Evolutionary conservation across 441 rosid genomes (phyloP).

Genomic region (Euphorbia schlechtendalii): DNA sequence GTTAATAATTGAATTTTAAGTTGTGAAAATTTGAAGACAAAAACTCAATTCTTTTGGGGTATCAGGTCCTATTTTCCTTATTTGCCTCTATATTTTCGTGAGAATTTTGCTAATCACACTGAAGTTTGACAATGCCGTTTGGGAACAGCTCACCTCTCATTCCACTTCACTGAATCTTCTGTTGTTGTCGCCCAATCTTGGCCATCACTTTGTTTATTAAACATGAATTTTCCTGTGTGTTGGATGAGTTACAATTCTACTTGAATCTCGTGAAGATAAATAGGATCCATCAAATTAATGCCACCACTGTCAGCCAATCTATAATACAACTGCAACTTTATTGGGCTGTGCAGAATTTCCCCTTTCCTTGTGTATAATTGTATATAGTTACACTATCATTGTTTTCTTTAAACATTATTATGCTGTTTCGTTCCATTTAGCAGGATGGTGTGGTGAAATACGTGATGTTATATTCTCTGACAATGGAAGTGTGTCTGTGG

Average conservation of each 20-base stretch:
- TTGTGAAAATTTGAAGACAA: neutral
- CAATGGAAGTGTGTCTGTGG: conserved; percentile 81
- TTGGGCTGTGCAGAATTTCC: neutral
- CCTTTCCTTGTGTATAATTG: neutral
- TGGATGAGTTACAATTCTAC: no score
- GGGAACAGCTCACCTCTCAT: neutral
- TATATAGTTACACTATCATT: neutral
- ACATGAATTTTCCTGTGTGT: no score
- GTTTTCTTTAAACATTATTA: neutral
- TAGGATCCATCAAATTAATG: neutral
- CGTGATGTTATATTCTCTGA: conserved; percentile 90
- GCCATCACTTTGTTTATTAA: neutral
- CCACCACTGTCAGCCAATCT: neutral
- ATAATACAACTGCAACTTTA: neutral
- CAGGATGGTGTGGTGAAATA: conserved; percentile 99
- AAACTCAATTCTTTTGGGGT: neutral
- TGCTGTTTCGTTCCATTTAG: conserved; percentile 2
- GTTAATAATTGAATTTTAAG: neutral
- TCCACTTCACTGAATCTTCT: neutral
- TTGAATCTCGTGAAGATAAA: neutral
- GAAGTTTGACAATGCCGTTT: neutral
- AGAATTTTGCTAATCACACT: neutral
- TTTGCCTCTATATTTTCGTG: neutral
- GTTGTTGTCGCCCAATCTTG: neutral
- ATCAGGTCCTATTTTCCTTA: neutral